Conservation (phyloP, 768 basidiomycete genomes). For the Boletus huronensis region DNA sequence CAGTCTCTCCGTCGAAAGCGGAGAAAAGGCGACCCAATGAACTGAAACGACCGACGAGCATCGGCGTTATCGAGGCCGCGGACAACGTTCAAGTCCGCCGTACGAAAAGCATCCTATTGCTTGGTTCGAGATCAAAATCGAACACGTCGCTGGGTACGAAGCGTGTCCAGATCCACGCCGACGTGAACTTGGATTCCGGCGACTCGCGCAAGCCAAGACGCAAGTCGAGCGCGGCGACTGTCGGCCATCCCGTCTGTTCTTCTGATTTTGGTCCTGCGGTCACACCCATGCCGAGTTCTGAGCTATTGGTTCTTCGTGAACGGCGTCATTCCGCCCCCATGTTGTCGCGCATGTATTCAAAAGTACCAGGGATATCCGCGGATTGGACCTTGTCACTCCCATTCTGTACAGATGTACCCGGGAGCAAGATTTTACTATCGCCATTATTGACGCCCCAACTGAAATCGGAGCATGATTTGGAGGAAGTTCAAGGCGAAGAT, state of each 20-base stretch:
- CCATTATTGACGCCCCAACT: background rate
- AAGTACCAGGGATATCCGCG: background rate
- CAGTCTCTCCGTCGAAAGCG: constrained; percentile 5
- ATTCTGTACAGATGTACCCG: constrained; percentile 27
- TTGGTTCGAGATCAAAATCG: constrained; percentile 27
- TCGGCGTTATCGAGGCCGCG: constrained; percentile 31
- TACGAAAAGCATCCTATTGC: constrained; percentile 33
- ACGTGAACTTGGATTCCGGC: constrained; percentile 13
- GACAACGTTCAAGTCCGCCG: constrained; percentile 23
- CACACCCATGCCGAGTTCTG: constrained; percentile 9
- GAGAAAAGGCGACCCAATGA: constrained; percentile 6
- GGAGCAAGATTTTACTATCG: constrained; percentile 15
- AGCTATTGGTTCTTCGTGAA: constrained; percentile 24
- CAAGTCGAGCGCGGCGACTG: constrained; percentile 25
- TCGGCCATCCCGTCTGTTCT: constrained; percentile 1
- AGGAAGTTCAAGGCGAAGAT: constrained; percentile 20
- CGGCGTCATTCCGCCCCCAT: constrained; percentile 32
- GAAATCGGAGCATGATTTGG: background rate
- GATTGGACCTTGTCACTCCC: constrained; percentile 34
- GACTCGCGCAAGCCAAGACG: constrained; percentile 20
- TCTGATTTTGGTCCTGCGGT: background rate
- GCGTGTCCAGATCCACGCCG: constrained; percentile 29
- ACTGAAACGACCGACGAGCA: constrained; percentile 25
- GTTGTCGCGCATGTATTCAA: constrained; percentile 8
- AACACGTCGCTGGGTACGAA: constrained; percentile 19